A percentile compares a stretch with the other conserved stretches of the same genome.
phyloP scores from a whole-genome alignment of 169 alveolate genomes.

The Perkinsus marinus region DNA sequence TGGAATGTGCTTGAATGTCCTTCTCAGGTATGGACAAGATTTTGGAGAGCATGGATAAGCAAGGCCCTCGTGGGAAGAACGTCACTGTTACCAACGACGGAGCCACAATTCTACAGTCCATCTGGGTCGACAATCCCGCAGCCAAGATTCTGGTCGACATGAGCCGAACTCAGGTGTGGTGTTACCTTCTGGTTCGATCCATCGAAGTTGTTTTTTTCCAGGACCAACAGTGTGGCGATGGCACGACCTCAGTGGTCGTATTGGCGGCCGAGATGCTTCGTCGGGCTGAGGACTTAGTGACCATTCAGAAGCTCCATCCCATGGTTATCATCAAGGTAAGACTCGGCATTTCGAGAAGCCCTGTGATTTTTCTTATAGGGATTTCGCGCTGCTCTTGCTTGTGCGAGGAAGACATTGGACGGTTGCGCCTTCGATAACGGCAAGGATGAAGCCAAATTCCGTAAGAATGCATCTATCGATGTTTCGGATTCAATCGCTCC shows the following conservation, averaged over 20 bases:
- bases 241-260: constrained; percentile 96
- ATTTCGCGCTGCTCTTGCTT: constrained; percentile 73
- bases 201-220: constrained; percentile 20
- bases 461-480: neutral
- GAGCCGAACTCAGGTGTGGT: neutral
- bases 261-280: constrained; percentile 97
- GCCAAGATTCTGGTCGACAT: constrained; percentile 91
- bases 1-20: neutral
- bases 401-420: constrained; percentile 70
- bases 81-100: constrained; percentile 97
- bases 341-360: neutral
- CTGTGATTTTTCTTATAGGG: constrained; percentile 26
- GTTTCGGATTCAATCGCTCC: neutral
- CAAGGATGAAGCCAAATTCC: constrained; percentile 44
- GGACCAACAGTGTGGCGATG: constrained; percentile 82
- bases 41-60: constrained; percentile 75
- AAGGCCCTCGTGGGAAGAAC: constrained; percentile 59
- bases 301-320: constrained; percentile 87
- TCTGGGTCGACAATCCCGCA: constrained; percentile 97
- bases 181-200: neutral
- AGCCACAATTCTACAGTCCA: constrained; percentile 93
- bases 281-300: constrained; percentile 89
- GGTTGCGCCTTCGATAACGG: constrained; percentile 60
- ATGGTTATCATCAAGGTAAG: constrained; percentile 58
- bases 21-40: constrained; percentile 88